Evolutionary conservation across 1,139 yeast species (phyloP), one percentile per base, ranked within the genome.

Genomic region (Torulaspora globosa): DNA sequence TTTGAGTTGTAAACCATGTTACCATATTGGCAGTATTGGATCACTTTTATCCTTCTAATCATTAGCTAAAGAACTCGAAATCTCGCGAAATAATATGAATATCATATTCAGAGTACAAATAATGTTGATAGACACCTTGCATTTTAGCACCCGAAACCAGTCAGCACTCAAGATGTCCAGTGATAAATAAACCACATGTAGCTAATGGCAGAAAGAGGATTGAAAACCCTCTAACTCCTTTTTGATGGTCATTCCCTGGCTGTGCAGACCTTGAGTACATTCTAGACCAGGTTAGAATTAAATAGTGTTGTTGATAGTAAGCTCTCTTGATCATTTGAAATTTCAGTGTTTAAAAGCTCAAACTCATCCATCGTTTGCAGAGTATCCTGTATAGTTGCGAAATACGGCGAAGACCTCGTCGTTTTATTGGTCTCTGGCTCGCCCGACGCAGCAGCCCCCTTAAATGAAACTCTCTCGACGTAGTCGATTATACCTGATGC

Each of bases 401-500:
- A 53, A 38, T 43, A 54, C 3, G 57, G 53, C 2, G 18, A 18
- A 15, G 16, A 30, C 21, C 18, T 12, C 21, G 18, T 10, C 6
- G 14, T 31, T n/a, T 31, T 31, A 11, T 16, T 31, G n/a, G 21
- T 19, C 6, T 5, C 11, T 3, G 21, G 34, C 18, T 31, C 34
- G 21, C 16, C 14, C 11, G 34, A 18, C 7, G 34, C 10, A 9
- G 11, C 21, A 15, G 16, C 9, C 10, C 23, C 34, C 23, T 31
- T 31, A 4, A 16, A 11, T n/a, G n/a, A 7, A n/a, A 31, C 28
- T 21, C 23, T 37, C 35, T 58, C 63, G 5, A 61, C 58, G 30
- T 62, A 41, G 2, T 50, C 59, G 10, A 44, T 36, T 10, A 69
- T 61, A 2, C 67, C 68, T 1, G 71, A 63, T 15, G 57, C 52